Percentiles rank a stretch among this genome's conserved stretches.
phyloP scores from a whole-genome alignment of 2,329 filamentous ascomycete genomes.

The Cladorrhinum sp. region DNA sequence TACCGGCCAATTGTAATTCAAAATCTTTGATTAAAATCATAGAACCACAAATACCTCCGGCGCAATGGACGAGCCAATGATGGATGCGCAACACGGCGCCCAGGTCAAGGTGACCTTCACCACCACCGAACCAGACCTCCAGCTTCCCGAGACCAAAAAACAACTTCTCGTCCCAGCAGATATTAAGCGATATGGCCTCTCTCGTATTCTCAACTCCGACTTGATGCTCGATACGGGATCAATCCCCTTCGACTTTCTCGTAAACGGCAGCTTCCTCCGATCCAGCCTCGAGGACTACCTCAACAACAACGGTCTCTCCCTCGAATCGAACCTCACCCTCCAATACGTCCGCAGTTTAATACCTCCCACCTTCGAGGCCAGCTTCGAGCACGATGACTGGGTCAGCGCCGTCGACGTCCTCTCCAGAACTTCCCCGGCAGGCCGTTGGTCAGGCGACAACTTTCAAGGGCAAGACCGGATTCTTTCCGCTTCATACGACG shows the following conservation, averaged over 20 bases:
- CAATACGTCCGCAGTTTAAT: slow-evolving; percentile 93
- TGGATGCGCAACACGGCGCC: slow-evolving; percentile 34
- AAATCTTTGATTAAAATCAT: neutral
- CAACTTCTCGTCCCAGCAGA: slow-evolving; percentile 63
- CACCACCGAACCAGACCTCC: slow-evolving; percentile 59
- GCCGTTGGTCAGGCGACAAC: slow-evolving; percentile 50
- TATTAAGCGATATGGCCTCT: slow-evolving; percentile 68
- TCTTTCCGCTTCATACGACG: slow-evolving; percentile 92
- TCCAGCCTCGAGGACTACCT: slow-evolving; percentile 90
- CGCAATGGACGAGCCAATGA: slow-evolving; percentile 30
- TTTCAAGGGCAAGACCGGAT: slow-evolving; percentile 65
- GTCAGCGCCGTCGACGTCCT: slow-evolving; percentile 83
- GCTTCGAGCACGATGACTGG: slow-evolving; percentile 98
- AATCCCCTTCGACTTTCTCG: slow-evolving; percentile 88
- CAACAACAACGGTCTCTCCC: slow-evolving; percentile 77
- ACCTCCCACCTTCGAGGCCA: slow-evolving; percentile 83
- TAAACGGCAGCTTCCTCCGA: slow-evolving; percentile 88
- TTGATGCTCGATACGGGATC: slow-evolving; percentile 67
- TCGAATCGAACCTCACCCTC: slow-evolving; percentile 80
- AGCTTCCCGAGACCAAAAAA: slow-evolving; percentile 59
- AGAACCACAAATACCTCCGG: neutral
- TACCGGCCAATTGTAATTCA: neutral
- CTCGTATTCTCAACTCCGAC: slow-evolving; percentile 68
- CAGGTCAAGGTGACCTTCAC: slow-evolving; percentile 68
- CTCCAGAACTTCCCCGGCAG: slow-evolving; percentile 62